A percentile compares a stretch with the other conserved stretches of the same genome.
Evolutionary conservation across 108 stramenopile genomes (phyloP).

Genomic region (Cyclotella sp.): DNA sequence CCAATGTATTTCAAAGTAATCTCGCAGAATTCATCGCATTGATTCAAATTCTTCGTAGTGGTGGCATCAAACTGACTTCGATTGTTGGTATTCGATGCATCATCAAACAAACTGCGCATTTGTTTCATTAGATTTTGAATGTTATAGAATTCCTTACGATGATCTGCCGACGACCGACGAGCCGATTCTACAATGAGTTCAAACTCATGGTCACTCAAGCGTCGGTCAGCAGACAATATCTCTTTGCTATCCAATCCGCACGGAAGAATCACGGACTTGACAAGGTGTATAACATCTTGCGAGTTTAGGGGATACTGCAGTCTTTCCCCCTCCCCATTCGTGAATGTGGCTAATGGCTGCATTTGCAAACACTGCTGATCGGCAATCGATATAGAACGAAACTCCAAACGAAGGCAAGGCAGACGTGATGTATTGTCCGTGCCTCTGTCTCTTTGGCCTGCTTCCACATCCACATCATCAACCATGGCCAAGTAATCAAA

Average conservation of each 20-base stretch:
- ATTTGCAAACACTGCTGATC: conserved; percentile 26
- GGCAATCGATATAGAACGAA: conserved; percentile 18
- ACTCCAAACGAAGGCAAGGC: conserved; percentile 13
- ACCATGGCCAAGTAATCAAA: conserved; percentile 34
- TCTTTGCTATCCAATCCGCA: conserved; percentile 21
- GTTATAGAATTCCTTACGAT: neutral
- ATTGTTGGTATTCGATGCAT: conserved; percentile 14
- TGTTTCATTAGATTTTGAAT: neutral
- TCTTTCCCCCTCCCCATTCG: conserved; percentile 3
- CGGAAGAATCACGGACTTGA: conserved; percentile 35
- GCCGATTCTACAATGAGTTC: conserved; percentile 16
- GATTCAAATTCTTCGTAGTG: conserved; percentile 13
- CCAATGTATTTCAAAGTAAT: conserved; percentile 16
- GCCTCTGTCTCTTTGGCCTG: conserved; percentile 7
- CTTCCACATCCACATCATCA: conserved; percentile 32
- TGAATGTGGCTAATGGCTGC: neutral
- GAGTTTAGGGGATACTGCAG: conserved; percentile 18
- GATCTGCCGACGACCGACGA: neutral
- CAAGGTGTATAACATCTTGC: conserved; percentile 20
- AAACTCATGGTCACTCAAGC: conserved; percentile 15
- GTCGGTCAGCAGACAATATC: no score
- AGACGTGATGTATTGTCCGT: neutral
- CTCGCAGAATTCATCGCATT: conserved; percentile 23
- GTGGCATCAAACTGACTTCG: conserved; percentile 24
- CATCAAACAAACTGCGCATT: conserved; percentile 9